Base-by-base conservation (phyloP, 192 early-diverging fungal genomes). In the Pilobolus umbonatus region DNA sequence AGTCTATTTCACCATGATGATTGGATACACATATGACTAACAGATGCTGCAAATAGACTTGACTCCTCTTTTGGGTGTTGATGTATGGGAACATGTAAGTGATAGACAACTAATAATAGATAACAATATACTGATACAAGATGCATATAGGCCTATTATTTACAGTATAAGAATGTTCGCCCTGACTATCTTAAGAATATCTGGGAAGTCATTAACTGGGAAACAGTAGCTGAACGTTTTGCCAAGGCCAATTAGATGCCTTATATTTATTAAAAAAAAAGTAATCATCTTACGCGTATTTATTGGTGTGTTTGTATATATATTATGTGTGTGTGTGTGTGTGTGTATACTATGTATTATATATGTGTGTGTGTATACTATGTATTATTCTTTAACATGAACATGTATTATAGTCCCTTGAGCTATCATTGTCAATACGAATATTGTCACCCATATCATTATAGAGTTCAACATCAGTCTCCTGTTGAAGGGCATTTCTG, bases 151-250 rank as follows among this genome's bases (percentile, higher is more conserved):
- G 93, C 95, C 17, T 98, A 95, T 77, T 98, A 98, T 67, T 75
- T 98, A 50, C 90, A 98, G 74, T 96, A 96, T 84, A 94, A 94
- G 80, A 96, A 98, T 74, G 95, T 88, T 40, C 89, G 92, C 63
- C 90, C 91, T n/a, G 92, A 95, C 50, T 98, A 98, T 72, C 75
- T 98, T 51, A 91, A 93, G 80, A 87, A 89, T 31, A 85, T 96
- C 55, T 98, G 93, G 93, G 84, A 86, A 24, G 90, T 98, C 0
- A 76, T 98, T 67, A 98, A 98, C 90, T 98, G 95, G 95, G 91
- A 95, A 83, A 88, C 90, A 57, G 95, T 98, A 31, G 80, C 84
- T 47, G 85, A 85, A 58, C 85, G 95, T 58, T 92, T 86, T 69
- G 84, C 84, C 60, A 85, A 84, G 49, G 88, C 77, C 57, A 72